Evolutionary conservation across 345 rosid genomes (phyloP).

Genomic region (Linum usitatissimum): DNA sequence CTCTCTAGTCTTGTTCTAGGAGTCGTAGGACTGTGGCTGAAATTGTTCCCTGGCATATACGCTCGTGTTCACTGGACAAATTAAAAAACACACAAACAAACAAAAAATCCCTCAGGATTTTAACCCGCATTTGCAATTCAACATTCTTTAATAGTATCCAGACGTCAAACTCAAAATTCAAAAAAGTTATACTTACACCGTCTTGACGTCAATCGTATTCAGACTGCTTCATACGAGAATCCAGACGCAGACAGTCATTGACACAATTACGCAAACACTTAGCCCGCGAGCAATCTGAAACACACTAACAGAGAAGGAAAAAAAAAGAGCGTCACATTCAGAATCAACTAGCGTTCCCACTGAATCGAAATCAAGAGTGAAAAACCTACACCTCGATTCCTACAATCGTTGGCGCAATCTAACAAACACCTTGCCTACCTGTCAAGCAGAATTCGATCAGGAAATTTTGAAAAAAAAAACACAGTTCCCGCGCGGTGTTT

Average conservation of each 20-base stretch:
- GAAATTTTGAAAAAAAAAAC: no score
- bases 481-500: no score
- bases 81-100: neutral
- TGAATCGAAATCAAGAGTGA: neutral
- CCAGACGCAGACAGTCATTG: neutral
- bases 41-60: slow-evolving; percentile 34
- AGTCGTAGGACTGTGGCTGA: slow-evolving; percentile 25
- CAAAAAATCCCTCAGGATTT: neutral
- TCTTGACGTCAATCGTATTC: neutral
- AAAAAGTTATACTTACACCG: neutral
- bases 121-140: neutral
- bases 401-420: neutral
- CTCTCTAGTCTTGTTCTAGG: slow-evolving; percentile 42
- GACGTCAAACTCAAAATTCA: neutral
- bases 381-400: neutral
- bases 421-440: neutral
- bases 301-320: neutral
- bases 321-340: neutral
- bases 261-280: slow-evolving; percentile 3
- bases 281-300: neutral
- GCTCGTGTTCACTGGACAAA: neutral
- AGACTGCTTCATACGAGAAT: neutral
- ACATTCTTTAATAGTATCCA: neutral
- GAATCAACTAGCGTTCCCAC: neutral
- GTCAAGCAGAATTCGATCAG: neutral